Conservation (phyloP, 2,329 filamentous ascomycete genomes). For the Monilinia laxa region DNA sequence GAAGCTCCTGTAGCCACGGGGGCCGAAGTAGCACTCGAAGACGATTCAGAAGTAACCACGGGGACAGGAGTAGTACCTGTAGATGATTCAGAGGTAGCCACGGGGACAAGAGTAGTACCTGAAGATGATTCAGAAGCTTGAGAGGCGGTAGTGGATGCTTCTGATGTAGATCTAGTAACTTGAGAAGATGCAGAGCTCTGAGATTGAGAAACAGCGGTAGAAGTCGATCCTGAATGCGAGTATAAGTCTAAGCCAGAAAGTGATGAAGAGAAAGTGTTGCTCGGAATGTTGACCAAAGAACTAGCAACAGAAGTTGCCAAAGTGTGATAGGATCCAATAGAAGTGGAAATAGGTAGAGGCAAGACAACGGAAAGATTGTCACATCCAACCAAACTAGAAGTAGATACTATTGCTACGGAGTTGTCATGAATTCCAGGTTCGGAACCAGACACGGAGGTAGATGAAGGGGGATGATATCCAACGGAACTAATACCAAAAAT, state of each 20-base stretch:
- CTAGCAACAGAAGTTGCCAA: conserved; percentile 14
- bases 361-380: background rate
- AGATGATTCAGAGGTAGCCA: background rate
- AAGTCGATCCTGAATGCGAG: conserved; percentile 25
- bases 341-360: conserved; percentile 5
- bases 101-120: background rate
- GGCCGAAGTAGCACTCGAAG: background rate
- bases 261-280: conserved; percentile 13
- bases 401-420: conserved; percentile 11
- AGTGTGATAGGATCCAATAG: conserved; percentile 10
- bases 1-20: conserved; percentile 13
- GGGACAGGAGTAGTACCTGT: background rate
- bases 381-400: conserved; percentile 14
- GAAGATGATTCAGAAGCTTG: conserved; percentile 10
- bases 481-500: conserved; percentile 15
- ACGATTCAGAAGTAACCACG: background rate
- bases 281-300: conserved; percentile 17
- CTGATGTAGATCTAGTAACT: background rate
- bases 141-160: conserved; percentile 13
- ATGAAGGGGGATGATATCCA: conserved; percentile 14
- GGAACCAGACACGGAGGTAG: conserved; percentile 1
- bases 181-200: conserved; percentile 19
- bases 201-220: conserved; percentile 15
- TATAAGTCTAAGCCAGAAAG: conserved; percentile 25
- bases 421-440: conserved; percentile 1